Conservation (phyloP, 164 flowering plant species). For the Kalanchoe fedtschenkoi region DNA sequence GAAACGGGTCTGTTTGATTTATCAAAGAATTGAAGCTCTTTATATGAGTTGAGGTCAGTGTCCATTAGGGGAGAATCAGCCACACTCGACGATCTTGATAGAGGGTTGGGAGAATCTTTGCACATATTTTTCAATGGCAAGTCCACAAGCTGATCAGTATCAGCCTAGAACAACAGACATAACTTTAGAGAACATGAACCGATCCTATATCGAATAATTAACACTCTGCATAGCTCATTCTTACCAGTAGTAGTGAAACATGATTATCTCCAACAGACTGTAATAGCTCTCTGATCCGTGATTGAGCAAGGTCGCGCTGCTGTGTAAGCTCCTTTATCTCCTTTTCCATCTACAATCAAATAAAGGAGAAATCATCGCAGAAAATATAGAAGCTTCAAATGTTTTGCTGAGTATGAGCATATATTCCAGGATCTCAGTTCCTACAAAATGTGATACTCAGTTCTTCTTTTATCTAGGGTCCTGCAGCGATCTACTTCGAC, state of each 20-base stretch:
- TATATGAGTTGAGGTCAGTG: slow-evolving; percentile 15
- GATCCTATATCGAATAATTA: not conserved
- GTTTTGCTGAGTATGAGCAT: not conserved
- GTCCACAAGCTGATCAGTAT: slow-evolving; percentile 11
- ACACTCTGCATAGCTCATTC: not conserved
- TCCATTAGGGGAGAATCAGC: slow-evolving; percentile 21
- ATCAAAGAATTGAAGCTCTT: slow-evolving; percentile 4
- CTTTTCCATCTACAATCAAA: slow-evolving; percentile 30
- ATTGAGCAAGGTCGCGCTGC: slow-evolving; percentile 47
- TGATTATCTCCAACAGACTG: slow-evolving; percentile 17
- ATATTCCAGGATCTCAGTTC: not conserved
- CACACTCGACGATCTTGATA: slow-evolving; percentile 25
- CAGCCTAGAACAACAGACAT: slow-evolving; percentile 17
- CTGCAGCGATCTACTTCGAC: not conserved
- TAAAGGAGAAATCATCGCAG: not conserved
- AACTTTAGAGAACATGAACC: not conserved
- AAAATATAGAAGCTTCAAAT: not conserved
- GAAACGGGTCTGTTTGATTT: slow-evolving; percentile 9
- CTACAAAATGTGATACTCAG: not conserved
- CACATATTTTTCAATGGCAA: slow-evolving; percentile 16
- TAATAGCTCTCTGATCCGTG: slow-evolving; percentile 27
- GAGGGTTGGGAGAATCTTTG: slow-evolving; percentile 23
- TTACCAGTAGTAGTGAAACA: slow-evolving; percentile 11
- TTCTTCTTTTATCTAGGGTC: not conserved
- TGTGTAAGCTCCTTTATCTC: slow-evolving; percentile 41